Evolutionary conservation across 345 rosid genomes (phyloP).

Genomic region (Acer campestre): DNA sequence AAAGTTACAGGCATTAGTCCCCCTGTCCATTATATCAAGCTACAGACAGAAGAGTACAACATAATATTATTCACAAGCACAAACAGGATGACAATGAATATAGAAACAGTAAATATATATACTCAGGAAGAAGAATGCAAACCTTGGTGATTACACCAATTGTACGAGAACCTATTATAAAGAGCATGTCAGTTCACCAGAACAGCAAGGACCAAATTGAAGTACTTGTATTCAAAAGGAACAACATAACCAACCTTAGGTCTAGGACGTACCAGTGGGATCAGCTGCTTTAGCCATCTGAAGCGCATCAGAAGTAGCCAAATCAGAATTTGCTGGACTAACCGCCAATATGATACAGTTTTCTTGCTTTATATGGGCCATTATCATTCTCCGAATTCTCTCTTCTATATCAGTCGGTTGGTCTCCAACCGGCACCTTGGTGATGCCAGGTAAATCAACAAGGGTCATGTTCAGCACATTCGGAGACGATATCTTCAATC

Average conservation of each 20-base stretch:
- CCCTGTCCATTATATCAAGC: slow-evolving; percentile 85
- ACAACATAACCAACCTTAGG: neutral
- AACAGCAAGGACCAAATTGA: slow-evolving; percentile 18
- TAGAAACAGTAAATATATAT: neutral
- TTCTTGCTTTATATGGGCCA: slow-evolving; percentile 44
- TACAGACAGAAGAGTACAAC: slow-evolving; percentile 28
- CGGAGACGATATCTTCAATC: slow-evolving; percentile 57
- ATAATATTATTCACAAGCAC: slow-evolving; percentile 15
- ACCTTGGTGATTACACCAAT: slow-evolving; percentile 81
- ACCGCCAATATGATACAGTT: slow-evolving; percentile 74
- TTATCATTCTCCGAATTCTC: slow-evolving; percentile 58
- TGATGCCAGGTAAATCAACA: slow-evolving; percentile 72
- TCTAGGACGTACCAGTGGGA: slow-evolving; percentile 47
- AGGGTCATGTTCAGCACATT: slow-evolving; percentile 68
- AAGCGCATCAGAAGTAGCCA: slow-evolving; percentile 77
- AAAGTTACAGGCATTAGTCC: slow-evolving; percentile 62
- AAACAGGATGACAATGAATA: neutral
- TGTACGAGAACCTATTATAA: slow-evolving; percentile 59
- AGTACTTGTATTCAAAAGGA: slow-evolving; percentile 4
- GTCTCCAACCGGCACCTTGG: slow-evolving; percentile 77
- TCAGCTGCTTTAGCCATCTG: slow-evolving; percentile 65
- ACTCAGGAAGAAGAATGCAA: slow-evolving; percentile 13
- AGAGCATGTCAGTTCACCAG: slow-evolving; percentile 9
- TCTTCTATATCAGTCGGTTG: slow-evolving; percentile 68
- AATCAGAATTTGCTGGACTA: slow-evolving; percentile 70